phyloP scores from a whole-genome alignment of 2,329 filamentous ascomycete species.

The Phyllosticta citrichinensis region DNA sequence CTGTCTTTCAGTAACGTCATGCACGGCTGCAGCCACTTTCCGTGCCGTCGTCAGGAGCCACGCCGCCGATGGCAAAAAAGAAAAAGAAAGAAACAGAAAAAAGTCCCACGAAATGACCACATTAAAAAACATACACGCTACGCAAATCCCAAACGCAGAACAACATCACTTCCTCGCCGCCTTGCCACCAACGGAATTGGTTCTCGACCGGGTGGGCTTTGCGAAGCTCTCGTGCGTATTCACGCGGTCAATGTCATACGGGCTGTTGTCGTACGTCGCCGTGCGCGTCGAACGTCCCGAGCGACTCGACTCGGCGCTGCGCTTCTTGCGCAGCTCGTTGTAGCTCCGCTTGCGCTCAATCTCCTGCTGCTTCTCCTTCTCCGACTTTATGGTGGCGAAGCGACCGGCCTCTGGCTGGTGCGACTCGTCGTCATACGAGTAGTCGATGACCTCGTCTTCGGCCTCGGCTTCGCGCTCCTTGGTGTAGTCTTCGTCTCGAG shows the following conservation, averaged over 20 bases:
- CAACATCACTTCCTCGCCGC: neutral
- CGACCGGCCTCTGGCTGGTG: slow-evolving; percentile 7
- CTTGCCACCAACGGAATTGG: neutral
- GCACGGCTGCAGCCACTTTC: too few relatives aligned
- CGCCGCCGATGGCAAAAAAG: too few relatives aligned
- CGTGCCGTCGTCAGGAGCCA: too few relatives aligned
- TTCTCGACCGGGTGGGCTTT: neutral
- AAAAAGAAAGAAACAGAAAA: too few relatives aligned
- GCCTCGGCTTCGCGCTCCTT: slow-evolving; percentile 10
- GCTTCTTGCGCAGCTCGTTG: slow-evolving; percentile 1
- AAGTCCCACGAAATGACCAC: too few relatives aligned
- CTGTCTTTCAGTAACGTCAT: too few relatives aligned
- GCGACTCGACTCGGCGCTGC: slow-evolving; percentile 25
- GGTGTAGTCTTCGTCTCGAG: neutral
- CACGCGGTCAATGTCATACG: slow-evolving; percentile 41
- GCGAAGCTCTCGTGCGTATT: slow-evolving; percentile 38
- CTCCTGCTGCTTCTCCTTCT: slow-evolving; percentile 14
- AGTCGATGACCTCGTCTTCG: slow-evolving; percentile 11
- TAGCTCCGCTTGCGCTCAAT: slow-evolving; percentile 8
- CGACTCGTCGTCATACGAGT: slow-evolving; percentile 16
- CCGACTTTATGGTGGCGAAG: slow-evolving; percentile 30
- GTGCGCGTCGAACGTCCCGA: slow-evolving; percentile 24
- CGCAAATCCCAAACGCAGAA: neutral
- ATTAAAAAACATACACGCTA: too few relatives aligned
- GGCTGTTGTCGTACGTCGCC: slow-evolving; percentile 30